phyloP scores from a whole-genome alignment of 495 filamentous ascomycete genomes.

The Mytilinidion resinicola region DNA sequence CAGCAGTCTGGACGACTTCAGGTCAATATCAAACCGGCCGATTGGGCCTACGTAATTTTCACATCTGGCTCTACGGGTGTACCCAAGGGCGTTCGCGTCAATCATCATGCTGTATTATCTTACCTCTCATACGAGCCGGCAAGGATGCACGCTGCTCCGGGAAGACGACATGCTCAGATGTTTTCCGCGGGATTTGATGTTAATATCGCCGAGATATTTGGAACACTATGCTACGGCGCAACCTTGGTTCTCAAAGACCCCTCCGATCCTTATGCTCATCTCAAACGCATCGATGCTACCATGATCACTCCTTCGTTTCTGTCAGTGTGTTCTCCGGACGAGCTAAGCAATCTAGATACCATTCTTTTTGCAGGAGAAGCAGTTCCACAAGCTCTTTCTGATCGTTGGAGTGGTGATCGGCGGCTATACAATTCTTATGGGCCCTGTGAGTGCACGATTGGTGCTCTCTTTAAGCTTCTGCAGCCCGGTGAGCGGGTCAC shows the following conservation, averaged over 20 bases:
- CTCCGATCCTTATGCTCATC: slow-evolving; percentile 33
- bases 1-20: slow-evolving; percentile 2
- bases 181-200: slow-evolving; percentile 43
- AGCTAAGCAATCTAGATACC: slow-evolving; percentile 21
- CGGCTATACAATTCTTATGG: slow-evolving; percentile 47
- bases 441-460: slow-evolving; percentile 45
- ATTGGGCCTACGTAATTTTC: slow-evolving; percentile 38
- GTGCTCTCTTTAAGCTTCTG: slow-evolving; percentile 10
- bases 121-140: slow-evolving; percentile 28
- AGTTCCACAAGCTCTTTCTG: slow-evolving; percentile 37
- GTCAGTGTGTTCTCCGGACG: slow-evolving; percentile 36
- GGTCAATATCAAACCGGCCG: slow-evolving; percentile 14
- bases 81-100: slow-evolving; percentile 48
- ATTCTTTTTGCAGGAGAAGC: slow-evolving; percentile 39
- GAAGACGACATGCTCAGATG: slow-evolving; percentile 34
- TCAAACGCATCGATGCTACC: slow-evolving; percentile 47
- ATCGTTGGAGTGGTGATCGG: slow-evolving; percentile 32
- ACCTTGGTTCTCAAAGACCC: slow-evolving; percentile 23
- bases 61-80: slow-evolving; percentile 49
- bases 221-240: slow-evolving; percentile 36
- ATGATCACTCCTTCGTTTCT: slow-evolving; percentile 4
- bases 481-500: slow-evolving; percentile 18
- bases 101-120: slow-evolving; percentile 40
- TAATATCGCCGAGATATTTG: slow-evolving; percentile 40
- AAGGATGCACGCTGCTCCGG: slow-evolving; percentile 21